These are phyloP conservation scores for Magnolia sinica DNA, from an alignment of 164 flowering plant species.

Conservation along the genomic window DNA sequence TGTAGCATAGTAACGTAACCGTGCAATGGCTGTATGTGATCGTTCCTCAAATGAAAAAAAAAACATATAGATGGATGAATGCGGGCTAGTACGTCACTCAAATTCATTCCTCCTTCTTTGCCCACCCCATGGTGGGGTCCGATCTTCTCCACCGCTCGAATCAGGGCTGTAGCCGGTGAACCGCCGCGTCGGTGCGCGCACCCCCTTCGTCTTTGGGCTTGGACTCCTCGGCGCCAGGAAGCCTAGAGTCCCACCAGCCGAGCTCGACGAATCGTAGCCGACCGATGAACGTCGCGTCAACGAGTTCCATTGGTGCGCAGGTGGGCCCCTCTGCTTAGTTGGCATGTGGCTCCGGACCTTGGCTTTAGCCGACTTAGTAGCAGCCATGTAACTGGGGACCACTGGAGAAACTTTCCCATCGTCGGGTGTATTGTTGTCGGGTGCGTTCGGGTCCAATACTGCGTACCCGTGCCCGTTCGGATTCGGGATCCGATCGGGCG, in stretches of 20 bases:
- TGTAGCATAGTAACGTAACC: no score
- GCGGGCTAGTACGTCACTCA: neutral
- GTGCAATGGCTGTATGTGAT: no score
- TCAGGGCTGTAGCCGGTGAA: conserved; percentile 45
- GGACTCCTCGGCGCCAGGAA: conserved; percentile 54
- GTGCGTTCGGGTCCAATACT: neutral
- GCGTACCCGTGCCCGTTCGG: neutral
- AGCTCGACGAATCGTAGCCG: conserved; percentile 64
- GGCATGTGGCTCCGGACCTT: conserved; percentile 45
- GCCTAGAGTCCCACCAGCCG: conserved; percentile 42
- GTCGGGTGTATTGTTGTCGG: neutral
- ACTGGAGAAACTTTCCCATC: neutral
- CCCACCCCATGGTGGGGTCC: conserved; percentile 26
- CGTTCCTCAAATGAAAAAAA: no score
- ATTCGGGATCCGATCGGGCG: conserved; percentile 16
- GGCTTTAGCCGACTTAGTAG: conserved; percentile 85
- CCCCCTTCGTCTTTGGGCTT: conserved; percentile 31
- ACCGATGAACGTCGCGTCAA: conserved; percentile 37
- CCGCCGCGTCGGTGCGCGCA: conserved; percentile 20
- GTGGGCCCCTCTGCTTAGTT: conserved; percentile 28
- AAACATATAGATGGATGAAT: no score
- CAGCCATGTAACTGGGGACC: conserved; percentile 92
- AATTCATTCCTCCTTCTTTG: conserved; percentile 39
- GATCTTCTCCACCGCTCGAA: conserved; percentile 32
- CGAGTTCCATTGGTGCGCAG: conserved; percentile 51